phyloP scores from a whole-genome alignment of 345 rosid species.

The Linum trigynum region DNA sequence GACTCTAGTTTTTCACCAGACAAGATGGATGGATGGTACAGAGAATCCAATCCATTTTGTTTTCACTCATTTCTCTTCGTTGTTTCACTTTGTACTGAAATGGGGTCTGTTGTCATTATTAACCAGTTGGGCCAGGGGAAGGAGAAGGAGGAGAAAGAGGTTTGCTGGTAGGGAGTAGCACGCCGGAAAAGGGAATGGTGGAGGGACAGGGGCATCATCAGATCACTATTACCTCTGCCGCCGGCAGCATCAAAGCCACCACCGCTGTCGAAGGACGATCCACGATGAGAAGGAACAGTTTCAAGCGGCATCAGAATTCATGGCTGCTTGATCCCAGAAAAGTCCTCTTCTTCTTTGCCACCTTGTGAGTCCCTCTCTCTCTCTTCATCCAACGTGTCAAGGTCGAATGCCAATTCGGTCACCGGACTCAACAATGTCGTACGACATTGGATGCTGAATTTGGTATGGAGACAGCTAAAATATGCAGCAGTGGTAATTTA shows the following conservation, averaged over 20 bases:
- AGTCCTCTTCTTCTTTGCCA: conserved; percentile 77
- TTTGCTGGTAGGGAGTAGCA: conserved; percentile 32
- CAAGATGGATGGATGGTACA: neutral
- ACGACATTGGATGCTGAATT: no score
- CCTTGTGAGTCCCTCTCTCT: conserved; percentile 43
- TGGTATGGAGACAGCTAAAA: no score
- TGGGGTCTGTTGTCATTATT: no score
- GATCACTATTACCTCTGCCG: conserved; percentile 40
- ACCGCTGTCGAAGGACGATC: conserved; percentile 34
- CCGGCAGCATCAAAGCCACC: conserved; percentile 28
- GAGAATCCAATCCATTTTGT: conserved; percentile 16
- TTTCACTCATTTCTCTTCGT: conserved; percentile 2
- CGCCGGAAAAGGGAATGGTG: conserved; percentile 41
- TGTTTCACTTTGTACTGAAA: neutral
- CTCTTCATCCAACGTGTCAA: neutral
- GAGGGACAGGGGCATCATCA: conserved; percentile 51
- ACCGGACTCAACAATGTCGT: neutral
- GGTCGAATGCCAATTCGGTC: neutral
- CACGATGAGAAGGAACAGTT: conserved; percentile 46
- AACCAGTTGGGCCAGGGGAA: no score
- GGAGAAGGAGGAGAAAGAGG: no score
- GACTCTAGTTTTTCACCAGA: no score
- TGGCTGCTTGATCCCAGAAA: conserved; percentile 84
- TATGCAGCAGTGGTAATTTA: no score
- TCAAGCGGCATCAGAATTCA: conserved; percentile 45